phyloP scores from a whole-genome alignment of 768 basidiomycete species.

The Trametes coccinea region DNA sequence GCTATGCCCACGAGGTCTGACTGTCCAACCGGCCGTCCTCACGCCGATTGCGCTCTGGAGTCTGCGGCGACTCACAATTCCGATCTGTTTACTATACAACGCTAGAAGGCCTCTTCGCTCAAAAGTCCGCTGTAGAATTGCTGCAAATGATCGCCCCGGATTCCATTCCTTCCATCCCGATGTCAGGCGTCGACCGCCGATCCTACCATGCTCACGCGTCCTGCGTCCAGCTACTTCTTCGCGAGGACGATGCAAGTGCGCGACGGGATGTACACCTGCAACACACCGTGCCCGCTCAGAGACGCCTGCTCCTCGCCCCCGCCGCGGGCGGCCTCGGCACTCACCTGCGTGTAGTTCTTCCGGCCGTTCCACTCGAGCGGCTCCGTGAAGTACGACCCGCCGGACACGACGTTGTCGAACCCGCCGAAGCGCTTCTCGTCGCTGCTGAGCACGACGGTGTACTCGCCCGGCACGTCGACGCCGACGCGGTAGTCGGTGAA shows the following conservation, averaged over 20 bases:
- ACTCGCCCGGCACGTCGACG: constrained; percentile 82
- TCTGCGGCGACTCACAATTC: no score
- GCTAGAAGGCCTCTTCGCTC: not conserved
- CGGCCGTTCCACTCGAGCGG: constrained; percentile 91
- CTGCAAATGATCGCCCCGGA: no score
- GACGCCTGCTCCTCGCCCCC: not conserved
- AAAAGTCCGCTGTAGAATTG: no score
- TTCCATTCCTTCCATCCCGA: no score
- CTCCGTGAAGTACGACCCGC: constrained; percentile 73
- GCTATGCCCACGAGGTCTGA: no score
- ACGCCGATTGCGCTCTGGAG: no score
- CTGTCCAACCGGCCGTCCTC: no score
- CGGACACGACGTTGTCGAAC: constrained; percentile 73
- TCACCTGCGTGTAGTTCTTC: constrained; percentile 85
- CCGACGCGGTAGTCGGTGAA: constrained; percentile 95
- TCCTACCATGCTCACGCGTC: no score
- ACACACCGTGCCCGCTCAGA: constrained; percentile 3
- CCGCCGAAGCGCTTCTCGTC: constrained; percentile 92
- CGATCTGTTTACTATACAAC: not conserved
- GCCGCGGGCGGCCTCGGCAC: constrained; percentile 20
- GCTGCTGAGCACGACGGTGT: constrained; percentile 74
- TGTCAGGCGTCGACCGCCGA: no score
- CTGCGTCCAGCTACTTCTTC: constrained; percentile 31
- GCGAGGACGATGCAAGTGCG: constrained; percentile 68
- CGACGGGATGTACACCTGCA: constrained; percentile 69